Conservation (phyloP, 345 rosid genomes). For the Heritiera littoralis region DNA sequence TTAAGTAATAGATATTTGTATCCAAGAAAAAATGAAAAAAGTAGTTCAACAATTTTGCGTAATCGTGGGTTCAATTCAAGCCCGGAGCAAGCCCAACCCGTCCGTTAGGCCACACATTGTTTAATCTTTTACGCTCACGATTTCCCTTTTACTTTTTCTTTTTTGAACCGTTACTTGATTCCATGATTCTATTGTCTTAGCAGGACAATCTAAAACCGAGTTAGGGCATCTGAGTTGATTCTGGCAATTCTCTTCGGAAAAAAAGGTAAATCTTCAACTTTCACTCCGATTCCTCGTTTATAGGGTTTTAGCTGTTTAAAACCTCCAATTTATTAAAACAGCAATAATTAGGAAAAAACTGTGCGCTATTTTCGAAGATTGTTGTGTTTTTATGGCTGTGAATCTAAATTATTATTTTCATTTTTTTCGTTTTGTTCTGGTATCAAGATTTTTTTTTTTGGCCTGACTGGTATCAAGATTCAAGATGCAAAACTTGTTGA, state of each 20-base stretch:
- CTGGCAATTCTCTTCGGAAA: background rate
- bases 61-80: background rate
- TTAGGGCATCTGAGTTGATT: constrained; percentile 31
- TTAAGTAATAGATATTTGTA: no score
- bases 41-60: background rate
- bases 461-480: background rate
- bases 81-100: background rate
- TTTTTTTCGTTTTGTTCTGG: background rate
- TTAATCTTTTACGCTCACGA: background rate
- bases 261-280: background rate
- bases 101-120: background rate
- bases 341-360: background rate
- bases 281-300: background rate
- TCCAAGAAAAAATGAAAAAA: no score
- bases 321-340: background rate
- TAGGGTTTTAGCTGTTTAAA: background rate
- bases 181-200: background rate
- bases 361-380: background rate
- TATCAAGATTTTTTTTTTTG: background rate
- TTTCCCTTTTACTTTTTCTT: background rate
- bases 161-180: background rate
- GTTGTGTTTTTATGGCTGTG: background rate
- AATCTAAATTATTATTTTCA: background rate
- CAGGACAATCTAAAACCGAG: background rate
- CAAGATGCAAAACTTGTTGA: background rate